Percentiles rank a stretch among this genome's conserved stretches.
phyloP scores from a whole-genome alignment of 1,284 basidiomycete species.

The Blastosporella zonata region DNA sequence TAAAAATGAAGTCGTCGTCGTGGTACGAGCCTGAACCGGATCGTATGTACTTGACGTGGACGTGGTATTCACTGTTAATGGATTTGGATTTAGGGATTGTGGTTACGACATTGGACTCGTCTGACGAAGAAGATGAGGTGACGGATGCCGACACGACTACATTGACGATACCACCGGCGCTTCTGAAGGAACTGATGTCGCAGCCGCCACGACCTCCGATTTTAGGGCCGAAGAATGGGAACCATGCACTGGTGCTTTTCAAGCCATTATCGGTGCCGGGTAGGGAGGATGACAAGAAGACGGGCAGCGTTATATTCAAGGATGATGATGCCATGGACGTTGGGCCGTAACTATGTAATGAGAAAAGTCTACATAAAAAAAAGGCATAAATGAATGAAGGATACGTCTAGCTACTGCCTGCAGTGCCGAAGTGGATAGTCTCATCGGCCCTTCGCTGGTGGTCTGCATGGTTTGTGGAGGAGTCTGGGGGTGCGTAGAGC shows the following conservation, averaged over 20 bases:
- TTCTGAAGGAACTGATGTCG: conserved; percentile 44
- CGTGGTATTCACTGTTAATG: conserved; percentile 2
- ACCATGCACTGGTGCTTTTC: conserved; percentile 59
- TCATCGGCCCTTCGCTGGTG: conserved; percentile 42
- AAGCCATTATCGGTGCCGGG: conserved; percentile 34
- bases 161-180: conserved; percentile 43
- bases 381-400: conserved; percentile 7
- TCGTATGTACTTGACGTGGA: conserved; percentile 40
- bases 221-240: conserved; percentile 21
- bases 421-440: conserved; percentile 45
- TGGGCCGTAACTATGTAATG: conserved; percentile 29
- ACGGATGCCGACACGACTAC: conserved; percentile 28
- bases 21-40: conserved; percentile 73
- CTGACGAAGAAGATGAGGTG: conserved; percentile 39
- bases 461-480: conserved; percentile 31
- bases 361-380: conserved; percentile 12
- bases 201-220: conserved; percentile 18
- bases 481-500: conserved; percentile 30
- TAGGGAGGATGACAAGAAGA: conserved; percentile 5
- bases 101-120: conserved; percentile 56
- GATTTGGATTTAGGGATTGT: conserved; percentile 46
- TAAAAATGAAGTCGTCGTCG: conserved; percentile 57
- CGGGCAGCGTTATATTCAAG: conserved; percentile 5
- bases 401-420: conserved; percentile 24
- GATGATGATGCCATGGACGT: conserved; percentile 63